Percentiles rank a stretch among this genome's conserved stretches.
Conservation (phyloP, 495 filamentous ascomycete genomes). For the Aspergillus bridgeri region DNA sequence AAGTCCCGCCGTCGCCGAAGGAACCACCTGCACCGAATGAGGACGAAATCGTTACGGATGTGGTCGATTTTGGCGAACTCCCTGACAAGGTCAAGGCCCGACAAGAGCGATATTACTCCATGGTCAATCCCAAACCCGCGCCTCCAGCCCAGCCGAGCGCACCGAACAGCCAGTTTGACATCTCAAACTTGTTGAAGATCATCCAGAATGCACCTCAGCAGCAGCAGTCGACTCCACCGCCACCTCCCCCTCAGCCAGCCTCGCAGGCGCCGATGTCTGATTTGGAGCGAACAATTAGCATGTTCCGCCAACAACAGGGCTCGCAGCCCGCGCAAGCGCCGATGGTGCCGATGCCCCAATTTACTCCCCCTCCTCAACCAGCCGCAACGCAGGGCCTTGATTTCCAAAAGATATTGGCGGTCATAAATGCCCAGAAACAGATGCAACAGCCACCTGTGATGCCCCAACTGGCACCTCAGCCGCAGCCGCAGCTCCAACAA, state of each 20-base stretch:
- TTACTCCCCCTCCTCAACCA: slow-evolving; percentile 19
- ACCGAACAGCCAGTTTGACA: slow-evolving; percentile 36
- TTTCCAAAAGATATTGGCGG: slow-evolving; percentile 34
- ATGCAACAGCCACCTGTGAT: slow-evolving; percentile 27
- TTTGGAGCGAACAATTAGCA: slow-evolving; percentile 40
- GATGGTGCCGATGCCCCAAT: slow-evolving; percentile 25
- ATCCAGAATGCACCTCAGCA: slow-evolving; percentile 36
- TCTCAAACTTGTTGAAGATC: slow-evolving; percentile 46
- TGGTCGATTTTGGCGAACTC: slow-evolving; percentile 47
- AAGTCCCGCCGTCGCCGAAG: slow-evolving; percentile 73
- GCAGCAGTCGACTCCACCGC: slow-evolving; percentile 30
- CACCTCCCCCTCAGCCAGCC: slow-evolving; percentile 17
- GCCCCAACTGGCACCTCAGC: slow-evolving; percentile 24
- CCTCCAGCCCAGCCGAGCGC: slow-evolving; percentile 25
- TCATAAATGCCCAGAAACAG: slow-evolving; percentile 36
- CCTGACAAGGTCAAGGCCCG: slow-evolving; percentile 45
- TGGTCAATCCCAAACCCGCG: slow-evolving; percentile 36
- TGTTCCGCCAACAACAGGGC: slow-evolving; percentile 43
- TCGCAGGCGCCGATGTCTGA: slow-evolving; percentile 29
- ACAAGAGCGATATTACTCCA: slow-evolving; percentile 42
- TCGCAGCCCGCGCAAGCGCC: neutral
- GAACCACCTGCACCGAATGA: slow-evolving; percentile 57
- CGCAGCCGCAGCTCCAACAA: neutral
- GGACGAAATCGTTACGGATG: slow-evolving; percentile 31
- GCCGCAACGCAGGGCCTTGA: slow-evolving; percentile 24